Evolutionary conservation across 495 filamentous ascomycete species (phyloP), one percentile per base, ranked within the genome.

Genomic region (Aspergillus indologenus): DNA sequence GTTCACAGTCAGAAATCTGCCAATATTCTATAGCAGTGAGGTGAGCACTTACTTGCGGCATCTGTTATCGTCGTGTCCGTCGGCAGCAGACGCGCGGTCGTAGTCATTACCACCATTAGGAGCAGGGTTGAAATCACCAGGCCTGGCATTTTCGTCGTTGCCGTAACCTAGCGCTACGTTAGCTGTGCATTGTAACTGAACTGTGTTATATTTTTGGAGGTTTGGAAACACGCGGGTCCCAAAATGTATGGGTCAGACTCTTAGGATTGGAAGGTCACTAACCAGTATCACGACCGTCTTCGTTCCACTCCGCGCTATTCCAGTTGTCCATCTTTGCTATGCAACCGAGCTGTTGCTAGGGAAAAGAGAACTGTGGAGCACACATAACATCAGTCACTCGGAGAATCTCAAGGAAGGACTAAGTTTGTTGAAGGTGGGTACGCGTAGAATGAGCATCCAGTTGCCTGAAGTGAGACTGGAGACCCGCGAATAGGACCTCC

Each of bases 11-110:
- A 56, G 23, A 19, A 44, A 23, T 40, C 58, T 21, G 53, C 58
- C 20, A 18, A 57, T 34, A 2, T 2, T 50, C 19, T 17, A 34
- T n/a, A 63, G 4, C 34, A 2, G 34, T 52, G n/a, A 2, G 26
- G 23, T 34, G 20, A 17, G 12, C 14, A 75, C 77, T 64, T 63
- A 83, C 81, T 71, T 75, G 67, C 79, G 80, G 61, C 71, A 80
- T n/a, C 59, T 62, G 45, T 70, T 67, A 49, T 74, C 72, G 49
- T 51, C 59, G 24, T 31, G 21, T 18, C 24, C 64, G 60, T 58
- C 60, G 42, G 51, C 59, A 56, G 50, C 51, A 59, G 56, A 58
- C 50, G 55, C 20, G 45, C 60, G 29, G 24, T 49, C 50, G 17
- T 40, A 55, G 45, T 47, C 55, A 55, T 40, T 52, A 26, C 46